Base-by-base conservation (phyloP, 1,284 basidiomycete genomes). In the Volvariella volvacea region DNA sequence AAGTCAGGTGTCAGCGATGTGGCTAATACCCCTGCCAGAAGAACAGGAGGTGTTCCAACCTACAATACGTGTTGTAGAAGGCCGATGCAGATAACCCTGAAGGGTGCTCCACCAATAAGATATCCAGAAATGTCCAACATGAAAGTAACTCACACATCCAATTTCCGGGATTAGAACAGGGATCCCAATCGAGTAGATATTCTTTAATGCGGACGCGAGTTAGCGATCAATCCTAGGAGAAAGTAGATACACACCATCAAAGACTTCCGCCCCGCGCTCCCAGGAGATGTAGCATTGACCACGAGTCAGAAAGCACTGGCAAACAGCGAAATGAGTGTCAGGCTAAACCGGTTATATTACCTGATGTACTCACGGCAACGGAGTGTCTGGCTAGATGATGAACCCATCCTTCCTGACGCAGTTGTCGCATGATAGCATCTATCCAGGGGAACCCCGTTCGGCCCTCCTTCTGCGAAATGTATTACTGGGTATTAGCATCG, bases 261-360 rank as follows among this genome's bases (percentile, higher is more conserved):
- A 75, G 71, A 73, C 67, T 49, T 75, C 71, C 47, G 68, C 69
- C 21, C 75, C 74, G 41, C 70, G 57, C 52, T 77, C 76, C 74
- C 71, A 78, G 6, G 67, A 68, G 50, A 76, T 70, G 58, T 76
- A 74, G 51, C 72, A 70, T 52, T 77, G 73, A 14, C 74, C 73
- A 39, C 73, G 61, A 7, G 70, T 71, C 16, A 76, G 57, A 56
- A 72, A 76, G 52, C 70, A 74, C 53, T 57, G 50, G 22, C 22
- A 50, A 33, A 12, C 20, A 25, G 41, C 34, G 20, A 19, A 28
- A 19, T 37, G 12, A 43, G 16, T 22, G 17, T 42, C 25, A 28
- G 6, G 25, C 12, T 28, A 6, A 28, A 6, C 12, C 25, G 25
- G 34, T 28, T 20, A 19, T 22, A 10, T 21, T 22, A 22, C 14